Conservation (phyloP, 2,329 filamentous ascomycete genomes). For the Penicillium frequentans region DNA sequence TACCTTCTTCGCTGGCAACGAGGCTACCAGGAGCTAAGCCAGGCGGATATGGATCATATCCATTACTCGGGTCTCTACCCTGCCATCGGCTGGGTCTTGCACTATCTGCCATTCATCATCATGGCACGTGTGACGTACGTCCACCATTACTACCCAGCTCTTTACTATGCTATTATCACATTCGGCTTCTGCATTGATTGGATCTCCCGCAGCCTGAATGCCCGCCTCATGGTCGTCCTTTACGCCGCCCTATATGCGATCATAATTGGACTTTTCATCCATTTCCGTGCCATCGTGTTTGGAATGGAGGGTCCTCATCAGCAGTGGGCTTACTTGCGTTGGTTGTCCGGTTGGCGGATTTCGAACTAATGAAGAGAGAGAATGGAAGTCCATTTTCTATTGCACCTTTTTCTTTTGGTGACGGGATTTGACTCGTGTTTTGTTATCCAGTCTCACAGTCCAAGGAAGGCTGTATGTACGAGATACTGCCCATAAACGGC, state of each 20-base stretch:
- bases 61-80: constrained; percentile 93
- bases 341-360: constrained; percentile 86
- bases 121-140: constrained; percentile 99
- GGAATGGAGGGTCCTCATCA: constrained; percentile 85
- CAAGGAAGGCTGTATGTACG: background rate
- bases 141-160: constrained; percentile 97
- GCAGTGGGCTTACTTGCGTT: constrained; percentile 90
- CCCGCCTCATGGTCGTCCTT: constrained; percentile 63
- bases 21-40: constrained; percentile 79
- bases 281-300: constrained; percentile 93
- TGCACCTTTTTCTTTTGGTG: background rate
- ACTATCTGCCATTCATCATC: constrained; percentile 92
- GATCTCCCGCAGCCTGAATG: constrained; percentile 67
- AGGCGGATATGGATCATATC: constrained; percentile 84
- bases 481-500: background rate
- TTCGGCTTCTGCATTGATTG: constrained; percentile 89
- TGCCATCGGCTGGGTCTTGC: constrained; percentile 88
- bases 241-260: constrained; percentile 72
- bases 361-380: constrained; percentile 54
- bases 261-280: constrained; percentile 79
- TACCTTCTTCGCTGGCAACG: constrained; percentile 95
- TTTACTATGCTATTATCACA: constrained; percentile 93
- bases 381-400: background rate
- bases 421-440: background rate
- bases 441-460: background rate